Conservation (phyloP, 1,139 yeast species). For the Pichia sp. region DNA sequence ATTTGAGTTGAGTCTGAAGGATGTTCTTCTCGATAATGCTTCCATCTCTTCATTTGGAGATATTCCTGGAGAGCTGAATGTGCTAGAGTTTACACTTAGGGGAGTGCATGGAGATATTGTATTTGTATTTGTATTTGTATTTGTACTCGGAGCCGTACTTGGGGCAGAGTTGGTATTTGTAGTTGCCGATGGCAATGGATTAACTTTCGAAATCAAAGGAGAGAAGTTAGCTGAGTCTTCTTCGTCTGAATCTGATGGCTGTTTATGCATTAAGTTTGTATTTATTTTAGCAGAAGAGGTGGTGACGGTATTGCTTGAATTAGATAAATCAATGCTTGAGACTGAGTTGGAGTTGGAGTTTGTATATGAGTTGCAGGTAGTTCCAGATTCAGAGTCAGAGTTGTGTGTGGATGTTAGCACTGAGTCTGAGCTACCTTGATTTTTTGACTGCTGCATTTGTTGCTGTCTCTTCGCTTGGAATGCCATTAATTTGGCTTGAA, state of each 20-base stretch:
- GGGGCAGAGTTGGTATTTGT: too few relatives aligned
- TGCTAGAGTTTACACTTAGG: constrained; percentile 12
- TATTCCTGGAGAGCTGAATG: constrained; percentile 13
- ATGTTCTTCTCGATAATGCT: constrained; percentile 11
- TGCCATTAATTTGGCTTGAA: constrained; percentile 70
- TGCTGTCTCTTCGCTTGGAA: constrained; percentile 36
- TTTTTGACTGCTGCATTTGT: constrained; percentile 10
- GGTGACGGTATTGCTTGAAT: background rate
- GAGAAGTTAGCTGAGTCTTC: constrained; percentile 6
- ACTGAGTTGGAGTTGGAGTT: background rate
- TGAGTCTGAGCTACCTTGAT: constrained; percentile 1
- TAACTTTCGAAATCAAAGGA: constrained; percentile 5
- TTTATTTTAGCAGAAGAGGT: background rate
- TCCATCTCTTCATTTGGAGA: constrained; percentile 14
- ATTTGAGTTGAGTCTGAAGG: constrained; percentile 10
- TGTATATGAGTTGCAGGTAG: too few relatives aligned
- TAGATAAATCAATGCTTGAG: background rate
- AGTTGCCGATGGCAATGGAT: background rate
- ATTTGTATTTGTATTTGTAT: too few relatives aligned
- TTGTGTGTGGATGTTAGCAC: background rate
- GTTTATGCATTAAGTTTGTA: background rate
- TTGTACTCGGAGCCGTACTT: too few relatives aligned
- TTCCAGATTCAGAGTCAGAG: too few relatives aligned
- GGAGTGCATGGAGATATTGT: constrained; percentile 20
- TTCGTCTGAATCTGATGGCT: constrained; percentile 2